Evolutionary conservation across 2,329 filamentous ascomycete genomes (phyloP).

Genomic region (Alternaria sp.): DNA sequence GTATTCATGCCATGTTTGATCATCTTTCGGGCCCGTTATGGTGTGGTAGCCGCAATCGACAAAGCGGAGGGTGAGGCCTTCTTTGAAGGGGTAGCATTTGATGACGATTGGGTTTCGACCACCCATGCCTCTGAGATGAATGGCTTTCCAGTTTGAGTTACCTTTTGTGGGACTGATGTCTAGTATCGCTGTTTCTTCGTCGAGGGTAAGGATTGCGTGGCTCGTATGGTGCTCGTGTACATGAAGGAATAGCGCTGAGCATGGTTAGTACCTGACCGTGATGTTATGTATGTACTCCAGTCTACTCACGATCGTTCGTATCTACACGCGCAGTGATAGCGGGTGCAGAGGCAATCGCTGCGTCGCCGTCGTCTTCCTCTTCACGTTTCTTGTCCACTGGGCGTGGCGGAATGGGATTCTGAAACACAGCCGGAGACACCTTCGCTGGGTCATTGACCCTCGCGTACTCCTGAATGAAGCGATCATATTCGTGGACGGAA

Average conservation of each 20-base stretch:
- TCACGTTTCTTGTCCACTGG: background rate
- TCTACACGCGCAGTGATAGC: background rate
- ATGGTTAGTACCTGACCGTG: background rate
- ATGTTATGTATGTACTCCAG: background rate
- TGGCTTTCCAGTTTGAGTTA: rapidly evolving
- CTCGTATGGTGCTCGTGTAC: background rate
- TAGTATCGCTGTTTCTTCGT: background rate
- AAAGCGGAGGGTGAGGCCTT: background rate
- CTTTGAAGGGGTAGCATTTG: background rate
- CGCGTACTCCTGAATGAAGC: too few species aligned
- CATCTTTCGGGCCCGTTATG: too few species aligned
- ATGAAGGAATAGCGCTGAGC: background rate
- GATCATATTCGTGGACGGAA: too few species aligned
- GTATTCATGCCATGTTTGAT: too few species aligned
- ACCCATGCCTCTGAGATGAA: background rate
- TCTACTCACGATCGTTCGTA: background rate
- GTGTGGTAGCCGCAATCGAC: background rate
- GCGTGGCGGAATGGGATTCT: too few species aligned
- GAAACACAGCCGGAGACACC: too few species aligned
- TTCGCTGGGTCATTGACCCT: too few species aligned
- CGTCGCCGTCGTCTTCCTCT: background rate
- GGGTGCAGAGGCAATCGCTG: background rate
- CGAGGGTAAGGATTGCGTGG: background rate
- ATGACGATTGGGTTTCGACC: too few species aligned
- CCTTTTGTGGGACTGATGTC: background rate